phyloP scores from a whole-genome alignment of 129 eudicot species.

The Chrysanthemum seticuspe region DNA sequence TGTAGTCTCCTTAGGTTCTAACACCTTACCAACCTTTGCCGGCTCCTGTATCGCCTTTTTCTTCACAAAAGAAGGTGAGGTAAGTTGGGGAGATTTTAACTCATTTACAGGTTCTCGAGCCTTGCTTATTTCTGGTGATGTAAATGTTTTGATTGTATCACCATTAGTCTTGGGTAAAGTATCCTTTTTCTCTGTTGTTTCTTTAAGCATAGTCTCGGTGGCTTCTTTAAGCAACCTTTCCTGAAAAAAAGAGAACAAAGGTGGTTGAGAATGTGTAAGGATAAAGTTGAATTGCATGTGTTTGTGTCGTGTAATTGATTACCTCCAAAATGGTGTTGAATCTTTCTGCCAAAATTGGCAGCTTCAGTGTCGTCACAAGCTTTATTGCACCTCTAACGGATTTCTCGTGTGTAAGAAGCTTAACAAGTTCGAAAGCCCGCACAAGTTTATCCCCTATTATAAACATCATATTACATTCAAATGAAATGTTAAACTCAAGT shows the following conservation, averaged over 20 bases:
- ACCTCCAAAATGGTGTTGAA: constrained; percentile 88
- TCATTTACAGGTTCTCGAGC: constrained; percentile 38
- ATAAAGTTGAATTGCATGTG: background rate
- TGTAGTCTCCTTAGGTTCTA: constrained; percentile 29
- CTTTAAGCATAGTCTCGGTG: constrained; percentile 25
- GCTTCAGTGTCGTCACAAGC: constrained; percentile 88
- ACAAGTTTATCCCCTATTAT: constrained; percentile 86
- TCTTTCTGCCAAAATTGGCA: constrained; percentile 84
- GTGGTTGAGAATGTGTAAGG: background rate
- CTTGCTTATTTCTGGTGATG: constrained; percentile 39
- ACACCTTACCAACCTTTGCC: constrained; percentile 29
- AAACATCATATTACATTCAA: constrained; percentile 1
- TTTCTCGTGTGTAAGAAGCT: constrained; percentile 86
- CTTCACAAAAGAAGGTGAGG: constrained; percentile 23
- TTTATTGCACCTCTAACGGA: constrained; percentile 93
- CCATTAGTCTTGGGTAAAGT: constrained; percentile 18
- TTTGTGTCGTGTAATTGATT: constrained; percentile 9
- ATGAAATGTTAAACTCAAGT: background rate
- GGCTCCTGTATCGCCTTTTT: constrained; percentile 44
- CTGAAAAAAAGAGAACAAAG: constrained; percentile 30
- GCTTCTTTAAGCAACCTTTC: constrained; percentile 67
- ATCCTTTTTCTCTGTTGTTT: constrained; percentile 26
- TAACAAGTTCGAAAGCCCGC: constrained; percentile 87
- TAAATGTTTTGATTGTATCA: constrained; percentile 25
- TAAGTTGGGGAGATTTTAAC: background rate